Evolutionary conservation across 108 stramenopile genomes (phyloP), one percentile per base, ranked within the genome.

Genomic region (Conticribra weissflogii): DNA sequence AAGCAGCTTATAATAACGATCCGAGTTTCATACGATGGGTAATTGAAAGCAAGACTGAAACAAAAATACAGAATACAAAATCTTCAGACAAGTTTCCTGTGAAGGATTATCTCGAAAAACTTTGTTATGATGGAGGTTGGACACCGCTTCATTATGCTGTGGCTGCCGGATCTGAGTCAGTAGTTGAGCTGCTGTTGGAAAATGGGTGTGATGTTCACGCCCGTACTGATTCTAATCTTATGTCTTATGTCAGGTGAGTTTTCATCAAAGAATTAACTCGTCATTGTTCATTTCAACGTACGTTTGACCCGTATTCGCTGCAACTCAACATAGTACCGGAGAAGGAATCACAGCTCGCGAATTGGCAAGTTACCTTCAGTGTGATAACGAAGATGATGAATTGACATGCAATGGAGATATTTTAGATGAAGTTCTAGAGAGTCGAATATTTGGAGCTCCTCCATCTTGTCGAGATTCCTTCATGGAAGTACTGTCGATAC

Each of bases 61-160:
- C 2, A 66, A 53, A 15, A 33, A 54, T 3, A 5, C 29, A 23
- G 30, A n/a, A 19, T 7, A 3, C 21, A 29, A 21, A 18, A 1
- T 44, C 32, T 27, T 46, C 59, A 29, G 76, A 65, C 14, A 36
- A 53, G 44, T 49, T 36, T 34, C 60, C 63, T 1, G 8, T 23
- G 14, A 5, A 59, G 0, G 52, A 48, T 12, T 76, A 64, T 50
- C 36, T 89, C 48, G 78, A 89, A 67, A 33, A 45, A 23, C 66
- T 72, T 3, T 93, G 92, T 59, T 29, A 68, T n/a, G 92, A 93
- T 49, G 90, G 83, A 25, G 93, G 93, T 15, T 94, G 85, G 85
- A 74, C 85, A 27, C 82, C 88, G n/a, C 57, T 91, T 30, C 88
- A 91, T 77, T 94, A 94, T 71, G 89, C 93, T 5, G 74, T 71